Evolutionary conservation across 805 yeast genomes (phyloP).

Genomic region (Ascoidea asiatica): DNA sequence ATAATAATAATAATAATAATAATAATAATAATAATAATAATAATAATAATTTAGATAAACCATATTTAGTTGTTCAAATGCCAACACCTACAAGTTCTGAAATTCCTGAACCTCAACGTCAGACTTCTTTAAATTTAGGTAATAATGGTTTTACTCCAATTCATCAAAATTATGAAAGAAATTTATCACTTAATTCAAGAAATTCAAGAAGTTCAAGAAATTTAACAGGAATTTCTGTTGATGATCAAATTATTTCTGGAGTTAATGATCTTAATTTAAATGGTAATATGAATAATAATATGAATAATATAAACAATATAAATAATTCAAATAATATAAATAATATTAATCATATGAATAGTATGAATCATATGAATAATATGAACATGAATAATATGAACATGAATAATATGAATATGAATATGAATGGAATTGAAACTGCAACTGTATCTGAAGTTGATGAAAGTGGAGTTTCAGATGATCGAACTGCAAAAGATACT

Average conservation of each 20-base stretch:
- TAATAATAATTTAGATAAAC: neutral
- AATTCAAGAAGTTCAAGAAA: too few species aligned
- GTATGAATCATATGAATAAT: too few species aligned
- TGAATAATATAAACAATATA: too few species aligned
- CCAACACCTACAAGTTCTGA: constrained; percentile 1
- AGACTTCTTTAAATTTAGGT: neutral
- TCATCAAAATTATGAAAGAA: neutral
- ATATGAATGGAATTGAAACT: too few species aligned
- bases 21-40: neutral
- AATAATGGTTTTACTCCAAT: neutral
- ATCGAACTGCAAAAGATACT: neutral
- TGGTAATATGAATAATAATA: too few species aligned
- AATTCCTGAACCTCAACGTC: neutral
- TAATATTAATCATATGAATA: too few species aligned
- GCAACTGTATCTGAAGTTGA: constrained; percentile 1
- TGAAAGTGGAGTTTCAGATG: neutral
- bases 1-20: neutral
- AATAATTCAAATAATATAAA: too few species aligned
- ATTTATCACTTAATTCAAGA: neutral
- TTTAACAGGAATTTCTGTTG: too few species aligned
- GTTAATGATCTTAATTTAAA: too few species aligned
- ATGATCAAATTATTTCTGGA: too few species aligned
- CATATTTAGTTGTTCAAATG: neutral
- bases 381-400: too few species aligned
- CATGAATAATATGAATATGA: too few species aligned